Base-by-base conservation (phyloP, 305 asterid genomes). In the Andrographis paniculata region DNA sequence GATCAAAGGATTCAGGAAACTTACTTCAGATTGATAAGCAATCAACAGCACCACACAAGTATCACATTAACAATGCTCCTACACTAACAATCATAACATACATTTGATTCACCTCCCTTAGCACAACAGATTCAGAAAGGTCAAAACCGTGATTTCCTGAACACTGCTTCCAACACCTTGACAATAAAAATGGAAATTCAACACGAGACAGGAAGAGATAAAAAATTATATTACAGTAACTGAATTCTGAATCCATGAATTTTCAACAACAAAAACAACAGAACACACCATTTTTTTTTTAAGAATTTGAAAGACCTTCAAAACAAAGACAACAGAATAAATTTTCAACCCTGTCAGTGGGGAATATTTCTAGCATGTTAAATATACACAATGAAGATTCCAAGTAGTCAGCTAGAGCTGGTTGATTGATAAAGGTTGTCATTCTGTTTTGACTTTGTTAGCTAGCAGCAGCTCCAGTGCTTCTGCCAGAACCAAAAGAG, bases 311-410 rank as follows among this genome's bases (percentile, higher is more conserved):
- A 56, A 54, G 62, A 58, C 61, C 52, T 60, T 58, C 43, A 58
- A 67, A 37, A 55, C 64, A 56, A 60, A 47, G 53, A 71, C 73
- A 66, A 23, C 20, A 20, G 56, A 56, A 63, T 9, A 74, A 62
- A 43, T 36, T 46, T 60, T 10, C 61, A 46, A 53, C 61, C 52
- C 55, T 38, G 17, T 56, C 55, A 61, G 67, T 46, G 41, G 56
- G 54, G 66, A 55, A 67, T 56, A 37, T 59, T 67, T 56, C 61
- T 69, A 64, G 55, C 63, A 67, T 42, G 67, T 68, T 70, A n/a
- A n/a, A 60, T 77, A 71, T 69, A 71, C 69, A 70, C 81, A 72
- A 50, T 62, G 56, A 47, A 60, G 65, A 61, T 1, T 40, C 63
- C 55, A 39, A 55, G 52, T 39, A 59, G 79, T 76, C 74, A 72